Evolutionary conservation across 139 green algal genomes (phyloP), one percentile per base, ranked within the genome.

Genomic region (Coelastrella sp.): DNA sequence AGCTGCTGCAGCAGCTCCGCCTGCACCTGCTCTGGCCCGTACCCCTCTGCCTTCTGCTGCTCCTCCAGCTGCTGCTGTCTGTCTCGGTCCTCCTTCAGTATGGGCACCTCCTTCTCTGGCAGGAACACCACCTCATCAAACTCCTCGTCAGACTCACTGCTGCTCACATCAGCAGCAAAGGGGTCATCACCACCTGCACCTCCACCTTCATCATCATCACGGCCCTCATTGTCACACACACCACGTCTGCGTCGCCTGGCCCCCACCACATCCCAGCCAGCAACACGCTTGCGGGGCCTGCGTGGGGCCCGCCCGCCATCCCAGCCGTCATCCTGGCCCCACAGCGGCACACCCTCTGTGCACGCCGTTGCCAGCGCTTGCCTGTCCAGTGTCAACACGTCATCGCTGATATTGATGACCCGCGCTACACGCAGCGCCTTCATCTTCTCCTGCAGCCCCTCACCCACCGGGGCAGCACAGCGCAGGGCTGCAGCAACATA

Each of bases 81-180:
- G 35, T 27, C 78, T 15, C n/a, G 78, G 7, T 63, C 35, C 78
- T 58, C 20, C 25, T 83, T 27, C 78, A 83, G 78, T 14, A 57
- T 58, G 24, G 74, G 74, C 74, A 19, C 10, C 25, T 80, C 25
- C 25, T 80, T 80, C 74, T 58, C 74, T 58, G 74, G 74, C 74
- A 80, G 74, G 24, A 83, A 83, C 78, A 83, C 78, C 35, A 65
- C 78, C 78, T 83, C 78, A 7, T 83, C 78, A 63, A 85, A 72
- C 58, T 73, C 57, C 8, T 70, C 79, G 35, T 85, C 57, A 57
- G 10, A 56, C 10, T 49, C 14, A 66, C 78, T 65, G 78, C 78
- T 84, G 78, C 78, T 59, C 15, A 10, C n/a, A 25, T 27, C 74
- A 58, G 24, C 74, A 78, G 12, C 63, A 78, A 78, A 78, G 1